Evolutionary conservation across 495 filamentous ascomycete species (phyloP), one percentile per base, ranked within the genome.

Genomic region (Letharia columbiana): DNA sequence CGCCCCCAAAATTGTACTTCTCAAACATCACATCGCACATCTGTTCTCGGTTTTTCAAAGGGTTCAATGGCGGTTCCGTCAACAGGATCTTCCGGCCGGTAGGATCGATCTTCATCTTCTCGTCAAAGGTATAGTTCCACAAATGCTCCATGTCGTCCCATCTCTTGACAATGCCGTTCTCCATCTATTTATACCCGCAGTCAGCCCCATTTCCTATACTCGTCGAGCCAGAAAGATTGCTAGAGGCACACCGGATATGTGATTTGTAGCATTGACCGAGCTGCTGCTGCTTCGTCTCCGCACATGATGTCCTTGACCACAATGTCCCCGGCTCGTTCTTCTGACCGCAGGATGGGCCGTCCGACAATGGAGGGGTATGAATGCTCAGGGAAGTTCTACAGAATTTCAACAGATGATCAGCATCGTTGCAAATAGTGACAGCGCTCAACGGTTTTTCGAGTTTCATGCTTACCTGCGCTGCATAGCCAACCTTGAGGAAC

Each of bases 101-200:
- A 28, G 94, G 86, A 74, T 98, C 89, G 73, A 99, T 83, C 75
- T 90, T 85, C 85, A 99, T 88, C 84, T 97, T 97, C 73, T 98
- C 94, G 75, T 83, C 86, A 77, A 98, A 98, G 52, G 94, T 98
- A 77, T 92, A 98, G 80, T 99, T 92, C 95, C 95, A 99, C 60
- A 99, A 84, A 73, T 98, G 94, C 79, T 95, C 88, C 93, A 98
- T 97, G 77, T 99, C 95, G 71, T 98, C 94, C 95, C 95, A 99
- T 71, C 88, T 90, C 84, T 98, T 98, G 63, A 99, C 90, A 69
- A 99, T 96, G 72, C 94, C 94, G 77, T 98, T 98, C 75, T 98
- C 95, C 94, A 99, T 99, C 87, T 90, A 79, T 50, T 12, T 62
- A 59, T 42, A 23, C 45, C 42, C 50, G 60, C 63, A 37, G 65